These are phyloP conservation scores for Camelina sativa DNA, from an alignment of 345 rosid species.

Conservation along the genomic window DNA sequence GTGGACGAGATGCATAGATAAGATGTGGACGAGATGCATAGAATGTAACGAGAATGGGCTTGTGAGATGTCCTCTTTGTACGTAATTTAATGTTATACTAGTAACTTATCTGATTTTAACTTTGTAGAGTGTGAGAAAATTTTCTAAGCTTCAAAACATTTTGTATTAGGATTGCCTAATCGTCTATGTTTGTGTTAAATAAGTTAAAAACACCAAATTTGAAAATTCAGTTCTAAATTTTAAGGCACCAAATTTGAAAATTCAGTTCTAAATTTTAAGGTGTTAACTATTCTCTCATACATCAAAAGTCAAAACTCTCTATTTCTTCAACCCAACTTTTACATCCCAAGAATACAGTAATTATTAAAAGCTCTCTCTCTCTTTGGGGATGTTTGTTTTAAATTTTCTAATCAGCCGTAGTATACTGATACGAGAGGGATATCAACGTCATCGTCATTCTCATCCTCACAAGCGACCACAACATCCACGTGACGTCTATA, in stretches of 20 bases:
- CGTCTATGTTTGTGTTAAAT: slow-evolving; percentile 7
- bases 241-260: not conserved
- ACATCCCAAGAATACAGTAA: slow-evolving; percentile 10
- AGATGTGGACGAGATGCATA: slow-evolving; percentile 51
- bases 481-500: slow-evolving; percentile 79
- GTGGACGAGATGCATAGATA: slow-evolving; percentile 57
- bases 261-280: slow-evolving; percentile 19
- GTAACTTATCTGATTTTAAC: slow-evolving; percentile 13
- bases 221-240: slow-evolving; percentile 3
- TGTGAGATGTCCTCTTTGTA: slow-evolving; percentile 66
- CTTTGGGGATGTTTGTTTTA: not conserved
- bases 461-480: slow-evolving; percentile 93
- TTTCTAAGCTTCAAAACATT: not conserved
- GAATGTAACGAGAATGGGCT: slow-evolving; percentile 90
- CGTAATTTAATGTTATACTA: slow-evolving; percentile 27
- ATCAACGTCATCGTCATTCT: slow-evolving; percentile 81
- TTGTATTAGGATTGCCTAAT: not conserved
- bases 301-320: slow-evolving; percentile 42
- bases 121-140: not conserved
- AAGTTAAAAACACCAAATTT: not conserved
- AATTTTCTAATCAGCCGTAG: slow-evolving; percentile 50
- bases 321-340: slow-evolving; percentile 3
- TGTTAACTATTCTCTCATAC: slow-evolving; percentile 28
- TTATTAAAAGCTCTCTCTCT: not conserved
- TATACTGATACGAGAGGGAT: slow-evolving; percentile 87